Evolutionary conservation across 176 grass and related monocot species (phyloP), one percentile per base, ranked within the genome.

Genomic region (Aegilops longissima): DNA sequence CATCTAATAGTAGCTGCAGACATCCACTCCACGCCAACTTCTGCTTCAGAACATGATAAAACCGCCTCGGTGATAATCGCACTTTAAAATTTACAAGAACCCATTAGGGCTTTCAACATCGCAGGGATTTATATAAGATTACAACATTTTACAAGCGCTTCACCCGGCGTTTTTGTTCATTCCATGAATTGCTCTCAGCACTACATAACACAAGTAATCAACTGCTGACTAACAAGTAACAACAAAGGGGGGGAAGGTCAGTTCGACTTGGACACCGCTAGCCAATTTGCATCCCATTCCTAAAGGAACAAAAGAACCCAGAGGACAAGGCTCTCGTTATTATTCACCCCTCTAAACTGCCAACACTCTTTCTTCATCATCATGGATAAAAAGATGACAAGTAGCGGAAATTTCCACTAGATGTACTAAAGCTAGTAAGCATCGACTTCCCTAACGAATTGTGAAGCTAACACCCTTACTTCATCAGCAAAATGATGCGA

Each of bases 401-500:
- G 78, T 86, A 79, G 84, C 74, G 9, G 83, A 47, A 39, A 84
- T 81, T 72, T 27, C 38, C 69, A 69, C 87, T 86, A 89, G 76
- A 89, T 87, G 74, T 68, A 58, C 86, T 80, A 86, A 86, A 86
- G 80, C 91, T 92, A 89, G 69, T 86, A 76, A 89, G 66, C 80
- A 84, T 83, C 4, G 6, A 81, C 81, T 75, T 79, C 74, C 83
- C 93, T 89, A 88, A 89, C 83, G 82, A 91, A 87, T 69, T 82
- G 77, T 86, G 81, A 80, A 83, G 86, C 86, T 86, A 86, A 83
- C 70, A 73, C 86, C 80, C 65, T 80, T 90, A 82, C 86, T 87
- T 90, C 88, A 79, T 91, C 80, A 74, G 66, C 75, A 93, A 93
- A 86, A 88, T 93, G 92, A 83, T 76, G 88, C 80, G 70, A 86